Conservation (phyloP, 139 green algal genomes). For the Eudorina sp. region DNA sequence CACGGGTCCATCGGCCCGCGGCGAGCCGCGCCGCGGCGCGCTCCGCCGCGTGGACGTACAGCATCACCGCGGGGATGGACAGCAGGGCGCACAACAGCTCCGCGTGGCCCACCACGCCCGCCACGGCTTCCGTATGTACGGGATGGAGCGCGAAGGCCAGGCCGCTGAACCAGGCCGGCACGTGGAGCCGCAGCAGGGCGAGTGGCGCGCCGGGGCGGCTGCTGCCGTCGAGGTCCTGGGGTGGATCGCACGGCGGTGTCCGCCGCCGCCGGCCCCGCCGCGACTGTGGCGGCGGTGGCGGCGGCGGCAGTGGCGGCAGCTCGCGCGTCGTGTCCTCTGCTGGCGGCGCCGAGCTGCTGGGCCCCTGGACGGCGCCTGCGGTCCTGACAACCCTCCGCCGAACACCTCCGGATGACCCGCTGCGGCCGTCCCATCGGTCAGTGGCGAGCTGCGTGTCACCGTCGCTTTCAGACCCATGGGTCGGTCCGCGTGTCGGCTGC, state of each 20-base stretch:
- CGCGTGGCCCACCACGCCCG: slow-evolving; percentile 82
- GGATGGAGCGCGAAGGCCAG: slow-evolving; percentile 83
- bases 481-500: background rate
- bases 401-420: too few species aligned
- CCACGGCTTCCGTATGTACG: slow-evolving; percentile 84
- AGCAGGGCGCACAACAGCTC: slow-evolving; percentile 76
- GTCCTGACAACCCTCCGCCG: too few species aligned
- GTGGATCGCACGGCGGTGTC: too few species aligned
- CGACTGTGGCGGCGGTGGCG: background rate
- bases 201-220: too few species aligned
- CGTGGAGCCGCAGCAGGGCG: slow-evolving; percentile 36
- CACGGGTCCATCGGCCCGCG: background rate
- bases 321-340: too few species aligned
- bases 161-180: slow-evolving; percentile 64
- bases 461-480: background rate
- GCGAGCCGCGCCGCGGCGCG: background rate
- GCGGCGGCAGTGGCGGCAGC: background rate
- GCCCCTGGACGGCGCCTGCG: too few species aligned
- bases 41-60: slow-evolving; percentile 68
- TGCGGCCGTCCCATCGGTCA: too few species aligned
- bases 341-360: too few species aligned
- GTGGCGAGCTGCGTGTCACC: background rate
- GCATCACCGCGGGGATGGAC: slow-evolving; percentile 71
- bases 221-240: too few species aligned
- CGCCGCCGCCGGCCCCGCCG: background rate